Evolutionary conservation across 768 basidiomycete species (phyloP).

Genomic region (Guyanaporus albipodus): DNA sequence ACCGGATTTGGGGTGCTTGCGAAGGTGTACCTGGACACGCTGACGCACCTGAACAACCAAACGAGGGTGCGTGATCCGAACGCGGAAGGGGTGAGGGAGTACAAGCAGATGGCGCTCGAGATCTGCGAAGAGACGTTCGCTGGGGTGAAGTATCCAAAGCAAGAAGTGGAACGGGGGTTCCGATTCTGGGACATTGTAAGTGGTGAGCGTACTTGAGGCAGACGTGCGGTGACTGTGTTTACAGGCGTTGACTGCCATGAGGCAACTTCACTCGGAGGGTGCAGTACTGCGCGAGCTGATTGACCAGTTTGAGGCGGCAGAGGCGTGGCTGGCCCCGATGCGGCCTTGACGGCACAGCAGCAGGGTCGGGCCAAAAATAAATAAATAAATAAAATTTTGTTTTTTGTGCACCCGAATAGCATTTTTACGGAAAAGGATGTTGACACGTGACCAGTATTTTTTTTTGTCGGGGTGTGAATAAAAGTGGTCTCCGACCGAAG

Average conservation of each 20-base stretch:
- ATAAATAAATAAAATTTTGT: neutral
- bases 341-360: constrained; percentile 54
- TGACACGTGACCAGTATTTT: constrained; percentile 23
- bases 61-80: constrained; percentile 73
- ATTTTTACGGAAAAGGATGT: constrained; percentile 15
- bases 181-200: constrained; percentile 98
- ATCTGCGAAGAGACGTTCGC: constrained; percentile 94
- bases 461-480: constrained; percentile 1
- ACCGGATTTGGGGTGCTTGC: constrained; percentile 97
- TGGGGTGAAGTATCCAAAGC: constrained; percentile 81
- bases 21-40: constrained; percentile 93
- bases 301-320: constrained; percentile 94
- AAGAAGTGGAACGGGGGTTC: constrained; percentile 94
- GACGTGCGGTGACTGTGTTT: constrained; percentile 19
- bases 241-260: constrained; percentile 83
- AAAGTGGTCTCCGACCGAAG: neutral
- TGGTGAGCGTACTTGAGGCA: constrained; percentile 19
- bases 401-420: constrained; percentile 1
- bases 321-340: constrained; percentile 92
- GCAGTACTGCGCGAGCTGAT: constrained; percentile 83
- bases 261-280: constrained; percentile 80
- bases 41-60: constrained; percentile 82
- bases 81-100: constrained; percentile 74
- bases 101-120: constrained; percentile 82
- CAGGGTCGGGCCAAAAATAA: constrained; percentile 2